Evolutionary conservation across 352 stramenopile genomes (phyloP), one percentile per base, ranked within the genome.

Genomic region (Phytophthora crassamura): DNA sequence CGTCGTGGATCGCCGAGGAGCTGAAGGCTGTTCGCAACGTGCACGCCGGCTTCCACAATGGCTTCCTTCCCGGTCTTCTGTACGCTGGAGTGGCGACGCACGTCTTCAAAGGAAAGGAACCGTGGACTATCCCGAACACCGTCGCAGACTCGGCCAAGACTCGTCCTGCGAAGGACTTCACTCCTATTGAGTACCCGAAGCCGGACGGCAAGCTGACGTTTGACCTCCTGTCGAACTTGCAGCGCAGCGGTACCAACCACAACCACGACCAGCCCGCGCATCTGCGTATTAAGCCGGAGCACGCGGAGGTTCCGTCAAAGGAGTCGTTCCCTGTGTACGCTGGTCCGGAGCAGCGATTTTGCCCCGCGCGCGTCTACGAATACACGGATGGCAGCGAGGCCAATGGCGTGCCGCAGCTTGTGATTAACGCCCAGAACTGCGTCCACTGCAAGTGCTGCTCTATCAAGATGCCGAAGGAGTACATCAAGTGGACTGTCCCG

Each of bases 361-460:
- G 98, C 75, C 98, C 98, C 3, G 97, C 98, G 12, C 94, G 91
- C 49, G 98, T 99, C 8, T 99, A 99, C 81, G 97, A 99, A 80
- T 99, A 99, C 80, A 97, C 97, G 25, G 94, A 98, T 50, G 94
- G 97, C 35, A 93, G 82, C 50, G 82, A 95, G 53, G 74, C 82
- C 20, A 87, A 95, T 52, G 90, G 89, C 40, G 79, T 89, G 46
- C 84, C 92, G 35, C 91, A 98, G 78, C 82, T 99, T 25, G 96
- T 99, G 46, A 99, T 99, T 74, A 99, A 99, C 76, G 96, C 97
- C 36, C 97, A 99, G 79, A 99, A 99, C 81, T 99, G 98, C 74
- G 92, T 99, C 41, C 98, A 99, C 84, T 99, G 98, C 86, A 99
- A 99, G 78, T 99, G 95, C 80, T 99, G 98, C 78, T 98, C 94